Evolutionary conservation across 257 asterid species (phyloP).

Genomic region (Striga asiatica): DNA sequence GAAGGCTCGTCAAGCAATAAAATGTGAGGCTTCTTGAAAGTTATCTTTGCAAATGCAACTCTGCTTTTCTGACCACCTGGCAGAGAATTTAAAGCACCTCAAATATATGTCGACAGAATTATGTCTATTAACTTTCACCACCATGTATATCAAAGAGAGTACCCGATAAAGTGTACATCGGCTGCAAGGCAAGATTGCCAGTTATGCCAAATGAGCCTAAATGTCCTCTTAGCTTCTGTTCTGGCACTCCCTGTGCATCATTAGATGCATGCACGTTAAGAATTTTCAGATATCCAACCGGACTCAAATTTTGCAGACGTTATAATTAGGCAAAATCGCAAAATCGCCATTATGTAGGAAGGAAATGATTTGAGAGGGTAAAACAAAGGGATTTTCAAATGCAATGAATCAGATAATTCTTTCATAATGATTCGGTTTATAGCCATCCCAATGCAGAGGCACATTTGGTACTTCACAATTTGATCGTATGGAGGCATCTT

Average conservation of each 20-base stretch:
- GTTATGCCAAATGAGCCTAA: slow-evolving; percentile 95
- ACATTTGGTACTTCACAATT: background rate
- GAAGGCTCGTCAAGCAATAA: slow-evolving; percentile 95
- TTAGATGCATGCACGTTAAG: background rate
- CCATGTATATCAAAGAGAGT: slow-evolving; percentile 10
- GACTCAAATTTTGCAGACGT: background rate
- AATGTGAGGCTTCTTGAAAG: slow-evolving; percentile 97
- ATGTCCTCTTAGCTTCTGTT: slow-evolving; percentile 87
- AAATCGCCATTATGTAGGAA: background rate
- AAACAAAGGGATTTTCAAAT: background rate
- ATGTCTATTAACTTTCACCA: background rate
- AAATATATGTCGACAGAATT: slow-evolving; percentile 7
- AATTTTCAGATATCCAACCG: background rate
- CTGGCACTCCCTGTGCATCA: slow-evolving; percentile 82
- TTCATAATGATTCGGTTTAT: background rate
- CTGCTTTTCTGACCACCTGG: slow-evolving; percentile 99
- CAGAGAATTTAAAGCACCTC: slow-evolving; percentile 18
- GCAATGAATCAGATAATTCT: background rate
- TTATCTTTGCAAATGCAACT: slow-evolving; percentile 93
- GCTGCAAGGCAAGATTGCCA: slow-evolving; percentile 98
- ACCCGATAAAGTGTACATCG: slow-evolving; percentile 98
- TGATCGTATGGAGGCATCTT: background rate
- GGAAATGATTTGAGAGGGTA: background rate
- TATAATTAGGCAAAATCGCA: background rate
- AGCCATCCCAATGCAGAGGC: background rate